Evolutionary conservation across 2,329 filamentous ascomycete genomes (phyloP).

Genomic region (Pseudogymnoascus pannorum): DNA sequence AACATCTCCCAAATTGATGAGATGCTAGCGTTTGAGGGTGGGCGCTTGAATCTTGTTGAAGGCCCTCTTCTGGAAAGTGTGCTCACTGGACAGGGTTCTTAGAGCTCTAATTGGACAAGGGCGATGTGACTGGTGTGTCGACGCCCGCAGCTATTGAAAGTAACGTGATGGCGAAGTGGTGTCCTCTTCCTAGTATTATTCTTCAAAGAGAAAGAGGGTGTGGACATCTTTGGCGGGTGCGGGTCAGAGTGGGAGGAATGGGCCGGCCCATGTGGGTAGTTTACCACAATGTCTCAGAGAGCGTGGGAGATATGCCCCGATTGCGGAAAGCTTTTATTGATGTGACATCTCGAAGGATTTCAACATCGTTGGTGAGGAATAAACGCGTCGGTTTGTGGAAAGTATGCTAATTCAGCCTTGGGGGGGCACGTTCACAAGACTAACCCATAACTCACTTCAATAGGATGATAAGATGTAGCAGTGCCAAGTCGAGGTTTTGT

Average conservation of each 20-base stretch:
- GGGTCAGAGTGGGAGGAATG: slow-evolving; percentile 4
- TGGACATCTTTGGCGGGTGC: not conserved
- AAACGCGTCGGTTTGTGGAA: not conserved
- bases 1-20: slow-evolving; percentile 11
- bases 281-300: not conserved
- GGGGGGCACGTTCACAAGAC: not conserved
- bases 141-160: slow-evolving; percentile 17
- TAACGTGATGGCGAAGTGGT: slow-evolving; percentile 27
- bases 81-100: slow-evolving; percentile 19
- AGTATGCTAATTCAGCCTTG: slow-evolving; percentile 1
- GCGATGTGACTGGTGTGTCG: slow-evolving; percentile 13
- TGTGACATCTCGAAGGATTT: not conserved
- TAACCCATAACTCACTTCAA: not conserved
- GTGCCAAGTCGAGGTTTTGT: not conserved
- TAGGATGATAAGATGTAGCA: not conserved
- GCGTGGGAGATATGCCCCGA: not conserved
- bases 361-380: not conserved
- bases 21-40: slow-evolving; percentile 9
- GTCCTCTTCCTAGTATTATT: slow-evolving; percentile 17
- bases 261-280: slow-evolving; percentile 5
- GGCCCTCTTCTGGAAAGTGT: slow-evolving; percentile 14
- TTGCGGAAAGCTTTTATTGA: not conserved
- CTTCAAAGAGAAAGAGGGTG: slow-evolving; percentile 2
- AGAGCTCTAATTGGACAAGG: slow-evolving; percentile 20
- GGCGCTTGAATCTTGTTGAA: slow-evolving; percentile 11